Base-by-base conservation (phyloP, 2,329 filamentous ascomycete species). In the Hymenoscyphus repandus region DNA sequence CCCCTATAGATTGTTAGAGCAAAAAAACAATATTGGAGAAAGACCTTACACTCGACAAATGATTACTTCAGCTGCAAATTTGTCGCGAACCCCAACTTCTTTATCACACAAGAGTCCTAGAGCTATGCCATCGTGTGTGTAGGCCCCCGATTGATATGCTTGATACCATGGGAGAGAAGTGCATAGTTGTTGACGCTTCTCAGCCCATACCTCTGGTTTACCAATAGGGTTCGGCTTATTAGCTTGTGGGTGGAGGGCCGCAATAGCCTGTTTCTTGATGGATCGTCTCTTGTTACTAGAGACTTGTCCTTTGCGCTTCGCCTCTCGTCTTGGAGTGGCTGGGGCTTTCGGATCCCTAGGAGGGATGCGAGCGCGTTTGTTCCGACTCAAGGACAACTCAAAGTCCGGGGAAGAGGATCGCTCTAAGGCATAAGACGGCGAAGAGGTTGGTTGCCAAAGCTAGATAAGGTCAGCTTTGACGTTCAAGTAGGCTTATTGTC, bases 141-240 rank as follows among this genome's bases (percentile, higher is more conserved):
- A 82, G 3, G 75, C 70, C 5, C 80, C 81, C 1, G 78, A 73
- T 57, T 89, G 79, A 34, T 80, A 79, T 1, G 77, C 69, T 12
- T 74, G 77, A 65, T 80, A 88, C 66, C 82, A 86, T 0, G 76
- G 73, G 1, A 88, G 61, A 0, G 82, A 74, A 59, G 88, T 82
- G 56, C 79, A 86, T 0, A 90, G 68, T 12, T 77, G 76, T 51
- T 82, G 77, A 3, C 85, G 74, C 33, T 68, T 68, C 5, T 78
- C 69, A 0, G 82, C 74, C 79, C 80, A 86, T 0, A 81, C 75
- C 10, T 69, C 66, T 6, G 80, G 79, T n/a, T 57, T 11, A 1
- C 58, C 59, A 42, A 53, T 50, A 5, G 62, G 54, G 3, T 59
- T 51, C 3, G 60, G 58, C 39, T 61, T 64, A n/a, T 17, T 49